phyloP scores from a whole-genome alignment of 139 green algal species.

The Coelastrella sp. region DNA sequence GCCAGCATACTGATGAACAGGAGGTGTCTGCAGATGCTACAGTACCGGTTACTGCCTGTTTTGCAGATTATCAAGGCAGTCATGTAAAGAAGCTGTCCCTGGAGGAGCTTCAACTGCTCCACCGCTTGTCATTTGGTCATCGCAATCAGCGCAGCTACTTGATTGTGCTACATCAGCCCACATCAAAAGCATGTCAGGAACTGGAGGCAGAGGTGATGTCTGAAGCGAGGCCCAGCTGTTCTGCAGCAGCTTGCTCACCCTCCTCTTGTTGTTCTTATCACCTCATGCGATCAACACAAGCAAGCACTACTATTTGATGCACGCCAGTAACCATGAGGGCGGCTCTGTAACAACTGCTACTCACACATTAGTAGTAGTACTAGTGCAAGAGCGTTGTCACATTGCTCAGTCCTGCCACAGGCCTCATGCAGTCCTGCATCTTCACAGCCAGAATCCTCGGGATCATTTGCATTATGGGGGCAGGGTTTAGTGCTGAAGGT shows the following conservation, averaged over 20 bases:
- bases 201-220: slow-evolving; percentile 28
- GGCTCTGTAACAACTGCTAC: too few species aligned
- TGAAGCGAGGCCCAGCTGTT: not conserved
- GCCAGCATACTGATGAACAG: not conserved
- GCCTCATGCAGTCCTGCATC: not conserved
- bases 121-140: slow-evolving; percentile 46
- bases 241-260: not conserved
- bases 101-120: slow-evolving; percentile 34
- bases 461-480: too few species aligned
- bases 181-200: slow-evolving; percentile 32
- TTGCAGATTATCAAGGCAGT: slow-evolving; percentile 40
- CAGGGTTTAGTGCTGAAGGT: too few species aligned
- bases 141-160: slow-evolving; percentile 47
- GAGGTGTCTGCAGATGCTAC: not conserved
- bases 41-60: not conserved
- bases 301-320: too few species aligned
- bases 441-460: too few species aligned
- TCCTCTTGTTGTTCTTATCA: too few species aligned
- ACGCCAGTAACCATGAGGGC: not conserved
- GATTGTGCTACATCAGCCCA: slow-evolving; percentile 11
- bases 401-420: not conserved
- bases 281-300: too few species aligned
- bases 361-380: too few species aligned
- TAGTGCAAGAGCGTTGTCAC: too few species aligned
- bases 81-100: slow-evolving; percentile 9